Percentiles rank a stretch among this genome's conserved stretches.
Conservation (phyloP, 2,329 filamentous ascomycete species). For the Scleromitrula shiraiana region DNA sequence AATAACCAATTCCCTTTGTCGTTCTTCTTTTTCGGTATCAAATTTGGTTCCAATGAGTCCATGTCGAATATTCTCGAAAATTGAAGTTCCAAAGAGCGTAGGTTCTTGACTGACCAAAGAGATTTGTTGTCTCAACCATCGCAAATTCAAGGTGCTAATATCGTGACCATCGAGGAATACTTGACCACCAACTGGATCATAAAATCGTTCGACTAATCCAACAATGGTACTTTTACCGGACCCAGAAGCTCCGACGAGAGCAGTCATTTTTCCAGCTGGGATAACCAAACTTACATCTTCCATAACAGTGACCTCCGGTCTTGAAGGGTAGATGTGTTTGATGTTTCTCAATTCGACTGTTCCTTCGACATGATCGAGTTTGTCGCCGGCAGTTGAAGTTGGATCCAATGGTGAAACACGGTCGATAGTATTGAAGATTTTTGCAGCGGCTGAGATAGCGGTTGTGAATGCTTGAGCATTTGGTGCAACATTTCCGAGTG, state of each 20-base stretch:
- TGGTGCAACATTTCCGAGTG: slow-evolving; percentile 78
- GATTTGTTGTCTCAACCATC: slow-evolving; percentile 88
- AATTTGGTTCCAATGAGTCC: slow-evolving; percentile 79
- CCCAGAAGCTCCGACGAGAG: slow-evolving; percentile 87
- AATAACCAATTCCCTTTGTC: slow-evolving; percentile 62
- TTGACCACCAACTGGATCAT: slow-evolving; percentile 73
- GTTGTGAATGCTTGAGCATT: slow-evolving; percentile 82
- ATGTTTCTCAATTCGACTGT: slow-evolving; percentile 73
- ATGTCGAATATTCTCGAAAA: slow-evolving; percentile 83
- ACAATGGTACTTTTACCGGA: slow-evolving; percentile 94
- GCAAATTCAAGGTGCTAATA: slow-evolving; percentile 72
- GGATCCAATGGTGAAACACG: slow-evolving; percentile 78
- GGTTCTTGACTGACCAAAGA: slow-evolving; percentile 91
- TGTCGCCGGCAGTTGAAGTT: slow-evolving; percentile 60
- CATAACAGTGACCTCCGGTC: slow-evolving; percentile 86
- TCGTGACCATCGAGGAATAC: slow-evolving; percentile 79
- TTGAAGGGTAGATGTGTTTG: slow-evolving; percentile 90
- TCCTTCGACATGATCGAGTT: slow-evolving; percentile 64
- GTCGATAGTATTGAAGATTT: slow-evolving; percentile 93
- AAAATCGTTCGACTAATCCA: slow-evolving; percentile 88
- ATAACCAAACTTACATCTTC: slow-evolving; percentile 71
- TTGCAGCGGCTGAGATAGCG: slow-evolving; percentile 73
- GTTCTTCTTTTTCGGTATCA: slow-evolving; percentile 60
- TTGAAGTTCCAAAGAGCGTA: slow-evolving; percentile 80
- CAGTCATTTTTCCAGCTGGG: slow-evolving; percentile 85